Evolutionary conservation across 768 basidiomycete species (phyloP).

Genomic region (Mycena pura): DNA sequence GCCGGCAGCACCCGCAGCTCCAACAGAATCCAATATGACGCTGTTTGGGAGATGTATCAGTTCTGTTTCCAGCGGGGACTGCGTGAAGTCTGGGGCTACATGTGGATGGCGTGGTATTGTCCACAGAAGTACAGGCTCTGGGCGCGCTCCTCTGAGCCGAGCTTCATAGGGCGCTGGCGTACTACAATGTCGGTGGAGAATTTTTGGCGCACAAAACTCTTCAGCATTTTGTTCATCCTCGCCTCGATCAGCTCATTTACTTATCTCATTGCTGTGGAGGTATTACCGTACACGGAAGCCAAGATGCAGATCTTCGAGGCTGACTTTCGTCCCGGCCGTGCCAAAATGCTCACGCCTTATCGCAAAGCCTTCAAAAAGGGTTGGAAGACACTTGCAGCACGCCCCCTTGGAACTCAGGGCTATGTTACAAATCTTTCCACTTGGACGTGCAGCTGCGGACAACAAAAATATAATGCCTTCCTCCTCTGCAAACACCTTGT

Average conservation of each 20-base stretch:
- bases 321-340: no score
- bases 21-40: slow-evolving; percentile 25
- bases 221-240: slow-evolving; percentile 27
- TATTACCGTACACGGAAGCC: slow-evolving; percentile 8
- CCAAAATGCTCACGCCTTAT: no score
- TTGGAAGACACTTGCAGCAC: background rate
- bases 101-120: slow-evolving; percentile 34
- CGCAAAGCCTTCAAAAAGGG: no score
- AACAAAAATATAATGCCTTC: slow-evolving; percentile 26
- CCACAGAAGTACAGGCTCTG: slow-evolving; percentile 29
- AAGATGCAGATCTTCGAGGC: no score
- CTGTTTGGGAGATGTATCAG: slow-evolving; percentile 34
- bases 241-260: slow-evolving; percentile 30
- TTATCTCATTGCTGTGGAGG: slow-evolving; percentile 22
- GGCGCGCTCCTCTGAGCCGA: slow-evolving; percentile 25
- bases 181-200: slow-evolving; percentile 35
- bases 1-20: slow-evolving; percentile 17
- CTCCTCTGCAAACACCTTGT: slow-evolving; percentile 33
- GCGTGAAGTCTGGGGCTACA: slow-evolving; percentile 32
- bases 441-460: slow-evolving; percentile 29
- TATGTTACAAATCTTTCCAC: background rate
- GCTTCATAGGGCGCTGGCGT: slow-evolving; percentile 19
- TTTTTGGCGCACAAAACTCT: slow-evolving; percentile 31
- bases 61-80: slow-evolving; percentile 28
- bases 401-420: background rate